These are phyloP conservation scores for Selenicereus undatus DNA, from an alignment of 148 eudicot genomes.

Conservation along the genomic window DNA sequence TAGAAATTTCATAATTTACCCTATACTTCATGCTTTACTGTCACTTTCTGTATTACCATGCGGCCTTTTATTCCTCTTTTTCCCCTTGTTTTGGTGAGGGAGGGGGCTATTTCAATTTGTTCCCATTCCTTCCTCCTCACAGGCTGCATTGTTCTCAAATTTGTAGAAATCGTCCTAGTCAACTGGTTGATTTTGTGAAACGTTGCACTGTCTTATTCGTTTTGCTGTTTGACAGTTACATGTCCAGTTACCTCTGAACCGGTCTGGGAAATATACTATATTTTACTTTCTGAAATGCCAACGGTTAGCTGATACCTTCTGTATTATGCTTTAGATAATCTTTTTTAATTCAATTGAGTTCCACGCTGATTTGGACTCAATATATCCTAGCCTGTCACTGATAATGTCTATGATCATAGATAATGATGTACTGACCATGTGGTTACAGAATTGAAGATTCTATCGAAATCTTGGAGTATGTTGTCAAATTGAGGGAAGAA, in stretches of 20 bases:
- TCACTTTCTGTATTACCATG: too few species aligned
- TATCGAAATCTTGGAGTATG: conserved; percentile 92
- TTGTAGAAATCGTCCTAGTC: not conserved
- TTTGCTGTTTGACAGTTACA: conserved; percentile 20
- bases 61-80: too few species aligned
- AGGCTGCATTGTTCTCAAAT: not conserved
- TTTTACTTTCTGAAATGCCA: not conserved
- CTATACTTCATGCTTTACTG: too few species aligned
- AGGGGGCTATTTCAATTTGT: too few species aligned
- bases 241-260: conserved; percentile 22
- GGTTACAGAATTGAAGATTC: conserved; percentile 86
- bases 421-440: conserved; percentile 17
- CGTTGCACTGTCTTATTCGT: not conserved
- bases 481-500: conserved; percentile 94
- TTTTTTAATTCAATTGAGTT: not conserved
- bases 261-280: conserved; percentile 1
- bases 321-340: conserved; percentile 16
- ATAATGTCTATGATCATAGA: not conserved
- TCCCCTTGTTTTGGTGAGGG: not conserved
- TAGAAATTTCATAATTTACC: not conserved
- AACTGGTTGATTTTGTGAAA: conserved; percentile 5
- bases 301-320: conserved; percentile 12
- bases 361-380: conserved; percentile 17
- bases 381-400: conserved; percentile 18
- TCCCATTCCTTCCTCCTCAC: not conserved